These are phyloP conservation scores for Naganishia vishniacii DNA, from an alignment of 768 basidiomycete species.

Conservation along the genomic window DNA sequence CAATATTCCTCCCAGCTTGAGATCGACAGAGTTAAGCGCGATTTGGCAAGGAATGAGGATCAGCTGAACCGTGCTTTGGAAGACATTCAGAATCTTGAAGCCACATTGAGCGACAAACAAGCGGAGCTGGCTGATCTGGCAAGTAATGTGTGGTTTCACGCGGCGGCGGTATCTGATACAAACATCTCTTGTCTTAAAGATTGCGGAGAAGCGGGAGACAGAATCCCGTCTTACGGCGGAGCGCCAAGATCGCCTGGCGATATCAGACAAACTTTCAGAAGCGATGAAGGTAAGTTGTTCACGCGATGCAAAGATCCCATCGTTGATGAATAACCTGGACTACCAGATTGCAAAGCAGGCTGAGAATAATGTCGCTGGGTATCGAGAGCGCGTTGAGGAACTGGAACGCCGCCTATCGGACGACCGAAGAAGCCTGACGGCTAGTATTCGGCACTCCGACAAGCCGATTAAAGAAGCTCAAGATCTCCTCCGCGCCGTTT, in stretches of 20 bases:
- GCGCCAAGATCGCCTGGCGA: slow-evolving; percentile 76
- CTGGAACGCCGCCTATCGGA: slow-evolving; percentile 68
- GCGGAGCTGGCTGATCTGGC: slow-evolving; percentile 62
- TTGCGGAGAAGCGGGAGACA: slow-evolving; percentile 75
- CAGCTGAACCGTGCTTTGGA: slow-evolving; percentile 66
- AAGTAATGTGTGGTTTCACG: not conserved
- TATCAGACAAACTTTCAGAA: slow-evolving; percentile 81
- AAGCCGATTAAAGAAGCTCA: slow-evolving; percentile 18
- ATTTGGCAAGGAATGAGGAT: slow-evolving; percentile 71
- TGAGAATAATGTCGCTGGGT: slow-evolving; percentile 62
- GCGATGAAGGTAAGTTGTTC: slow-evolving; percentile 53
- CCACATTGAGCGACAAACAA: slow-evolving; percentile 64
- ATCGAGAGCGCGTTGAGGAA: slow-evolving; percentile 63
- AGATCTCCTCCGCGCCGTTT: slow-evolving; percentile 17
- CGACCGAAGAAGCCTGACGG: slow-evolving; percentile 19
- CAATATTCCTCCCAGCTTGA: slow-evolving; percentile 84
- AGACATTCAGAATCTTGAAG: slow-evolving; percentile 66
- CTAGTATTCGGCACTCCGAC: slow-evolving; percentile 15
- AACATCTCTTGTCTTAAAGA: slow-evolving; percentile 46
- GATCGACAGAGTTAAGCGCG: slow-evolving; percentile 75
- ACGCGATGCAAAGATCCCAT: no score
- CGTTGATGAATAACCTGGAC: no score
- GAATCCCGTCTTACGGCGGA: slow-evolving; percentile 72
- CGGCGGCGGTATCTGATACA: no score
- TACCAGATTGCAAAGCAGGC: slow-evolving; percentile 60